These are phyloP conservation scores for Boletus barrowsii DNA, from an alignment of 768 basidiomycete genomes.

Conservation along the genomic window DNA sequence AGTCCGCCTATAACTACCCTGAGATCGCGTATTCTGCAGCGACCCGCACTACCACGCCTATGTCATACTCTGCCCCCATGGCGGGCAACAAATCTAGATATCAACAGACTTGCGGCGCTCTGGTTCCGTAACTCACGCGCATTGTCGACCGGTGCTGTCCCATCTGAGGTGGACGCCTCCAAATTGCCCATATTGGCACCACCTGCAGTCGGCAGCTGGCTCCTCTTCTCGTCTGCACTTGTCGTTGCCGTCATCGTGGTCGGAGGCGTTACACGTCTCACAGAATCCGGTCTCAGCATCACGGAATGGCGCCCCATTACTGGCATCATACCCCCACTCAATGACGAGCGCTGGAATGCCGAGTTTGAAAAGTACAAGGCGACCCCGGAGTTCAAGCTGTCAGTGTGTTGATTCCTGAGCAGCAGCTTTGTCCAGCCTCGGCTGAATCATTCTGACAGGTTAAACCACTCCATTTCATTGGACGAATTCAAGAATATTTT, in stretches of 20 bases:
- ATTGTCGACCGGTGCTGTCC: constrained; percentile 37
- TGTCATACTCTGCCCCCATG: constrained; percentile 6
- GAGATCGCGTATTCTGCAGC: constrained; percentile 9
- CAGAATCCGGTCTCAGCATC: constrained; percentile 96
- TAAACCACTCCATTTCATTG: constrained; percentile 85
- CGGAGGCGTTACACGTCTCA: constrained; percentile 93
- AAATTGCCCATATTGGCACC: constrained; percentile 58
- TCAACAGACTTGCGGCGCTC: background rate
- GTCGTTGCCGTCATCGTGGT: constrained; percentile 93
- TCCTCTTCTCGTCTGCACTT: constrained; percentile 77
- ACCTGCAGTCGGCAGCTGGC: constrained; percentile 77
- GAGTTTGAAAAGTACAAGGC: constrained; percentile 94
- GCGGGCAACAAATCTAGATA: background rate
- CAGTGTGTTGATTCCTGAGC: constrained; percentile 32
- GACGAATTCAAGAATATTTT: constrained; percentile 95
- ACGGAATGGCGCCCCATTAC: constrained; percentile 97
- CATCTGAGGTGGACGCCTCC: constrained; percentile 14
- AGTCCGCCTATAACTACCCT: background rate
- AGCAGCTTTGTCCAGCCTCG: background rate
- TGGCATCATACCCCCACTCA: constrained; percentile 82
- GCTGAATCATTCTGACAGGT: constrained; percentile 40
- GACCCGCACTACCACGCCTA: background rate
- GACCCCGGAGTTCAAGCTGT: constrained; percentile 96
- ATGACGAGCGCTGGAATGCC: constrained; percentile 68
- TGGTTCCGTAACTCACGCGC: constrained; percentile 33